phyloP scores from a whole-genome alignment of 2,329 filamentous ascomycete species.

The Botrytis paeoniae region DNA sequence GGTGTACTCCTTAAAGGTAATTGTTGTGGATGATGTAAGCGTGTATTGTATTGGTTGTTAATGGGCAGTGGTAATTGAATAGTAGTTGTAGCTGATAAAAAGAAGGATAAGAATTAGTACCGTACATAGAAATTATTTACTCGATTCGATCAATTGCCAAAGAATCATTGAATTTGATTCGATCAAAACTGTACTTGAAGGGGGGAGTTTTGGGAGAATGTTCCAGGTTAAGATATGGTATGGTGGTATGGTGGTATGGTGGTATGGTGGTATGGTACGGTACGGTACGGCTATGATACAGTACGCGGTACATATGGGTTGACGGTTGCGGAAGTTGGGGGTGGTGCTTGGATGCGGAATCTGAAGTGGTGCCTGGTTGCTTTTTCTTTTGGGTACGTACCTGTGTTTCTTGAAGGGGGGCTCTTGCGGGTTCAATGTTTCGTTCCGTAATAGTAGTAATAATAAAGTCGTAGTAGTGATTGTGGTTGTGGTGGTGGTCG shows the following conservation, averaged over 20 bases:
- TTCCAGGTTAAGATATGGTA: conserved; percentile 3
- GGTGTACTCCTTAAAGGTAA: background rate
- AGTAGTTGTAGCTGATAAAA: background rate
- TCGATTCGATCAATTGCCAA: background rate
- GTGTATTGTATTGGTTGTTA: background rate
- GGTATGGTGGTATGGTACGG: background rate
- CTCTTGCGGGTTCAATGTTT: background rate
- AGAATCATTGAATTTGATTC: background rate
- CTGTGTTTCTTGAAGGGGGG: background rate
- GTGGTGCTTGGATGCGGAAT: conserved; percentile 2
- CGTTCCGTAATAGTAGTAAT: background rate
- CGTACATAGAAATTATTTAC: background rate
- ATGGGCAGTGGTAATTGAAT: background rate
- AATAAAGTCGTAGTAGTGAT: background rate
- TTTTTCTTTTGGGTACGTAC: conserved; percentile 5
- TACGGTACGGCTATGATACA: background rate
- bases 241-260: background rate
- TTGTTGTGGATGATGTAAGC: background rate
- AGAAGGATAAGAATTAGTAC: background rate
- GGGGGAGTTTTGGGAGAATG: background rate
- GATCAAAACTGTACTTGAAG: background rate
- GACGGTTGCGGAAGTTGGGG: background rate
- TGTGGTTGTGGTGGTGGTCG: background rate
- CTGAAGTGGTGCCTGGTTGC: background rate
- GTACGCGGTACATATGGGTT: background rate